phyloP scores from a whole-genome alignment of 345 rosid genomes.

The Trapa bicornis region DNA sequence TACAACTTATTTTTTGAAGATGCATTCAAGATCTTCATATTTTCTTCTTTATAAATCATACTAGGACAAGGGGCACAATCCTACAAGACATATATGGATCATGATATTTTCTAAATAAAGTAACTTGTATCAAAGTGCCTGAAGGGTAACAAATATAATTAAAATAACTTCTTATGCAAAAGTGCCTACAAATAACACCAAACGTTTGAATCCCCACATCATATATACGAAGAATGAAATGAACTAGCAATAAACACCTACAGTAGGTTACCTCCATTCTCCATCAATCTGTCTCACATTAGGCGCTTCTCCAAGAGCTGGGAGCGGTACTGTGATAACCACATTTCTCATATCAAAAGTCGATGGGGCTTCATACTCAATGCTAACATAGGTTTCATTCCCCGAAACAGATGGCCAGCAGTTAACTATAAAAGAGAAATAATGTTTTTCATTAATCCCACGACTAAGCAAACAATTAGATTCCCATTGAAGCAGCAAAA shows the following conservation, averaged over 20 bases:
- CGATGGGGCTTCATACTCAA: constrained; percentile 91
- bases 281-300: constrained; percentile 78
- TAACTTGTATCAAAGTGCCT: background rate
- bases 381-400: constrained; percentile 88
- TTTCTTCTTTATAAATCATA: background rate
- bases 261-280: constrained; percentile 69
- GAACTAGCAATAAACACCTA: background rate
- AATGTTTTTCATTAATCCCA: background rate
- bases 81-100: background rate
- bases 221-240: background rate
- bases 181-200: background rate
- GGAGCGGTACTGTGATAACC: constrained; percentile 81
- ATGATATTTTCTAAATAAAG: background rate
- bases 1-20: background rate
- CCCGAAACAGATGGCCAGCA: constrained; percentile 99
- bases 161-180: background rate
- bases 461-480: background rate
- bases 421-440: constrained; percentile 52
- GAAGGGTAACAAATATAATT: background rate
- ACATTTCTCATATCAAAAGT: constrained; percentile 86
- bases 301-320: constrained; percentile 88
- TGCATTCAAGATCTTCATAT: background rate
- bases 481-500: background rate
- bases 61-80: background rate
- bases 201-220: background rate